Evolutionary conservation across 2,329 filamentous ascomycete species (phyloP).

Genomic region (Fusarium keratoplasticum): DNA sequence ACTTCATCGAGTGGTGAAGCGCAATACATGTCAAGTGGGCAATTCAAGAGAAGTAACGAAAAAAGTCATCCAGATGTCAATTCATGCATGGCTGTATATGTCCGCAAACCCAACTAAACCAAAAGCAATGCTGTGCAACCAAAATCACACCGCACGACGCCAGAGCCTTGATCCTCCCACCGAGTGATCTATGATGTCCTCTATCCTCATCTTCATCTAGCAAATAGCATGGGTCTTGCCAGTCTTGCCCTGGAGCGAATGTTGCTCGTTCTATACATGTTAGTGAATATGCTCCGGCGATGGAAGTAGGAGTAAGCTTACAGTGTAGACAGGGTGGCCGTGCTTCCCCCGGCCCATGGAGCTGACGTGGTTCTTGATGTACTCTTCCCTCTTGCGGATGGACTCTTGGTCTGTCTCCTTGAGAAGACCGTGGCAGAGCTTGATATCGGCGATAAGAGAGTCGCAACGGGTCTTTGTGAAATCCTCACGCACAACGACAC

Average conservation of each 20-base stretch:
- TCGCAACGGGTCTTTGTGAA: conserved; percentile 88
- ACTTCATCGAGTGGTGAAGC: background rate
- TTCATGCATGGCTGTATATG: conserved; percentile 23
- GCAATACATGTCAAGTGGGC: background rate
- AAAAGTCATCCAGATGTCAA: conserved; percentile 20
- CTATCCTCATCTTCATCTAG: conserved; percentile 55
- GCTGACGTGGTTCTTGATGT: conserved; percentile 68
- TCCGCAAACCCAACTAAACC: conserved; percentile 19
- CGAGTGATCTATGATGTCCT: conserved; percentile 17
- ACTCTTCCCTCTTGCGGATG: conserved; percentile 76
- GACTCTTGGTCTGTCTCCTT: conserved; percentile 79
- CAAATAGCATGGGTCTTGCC: conserved; percentile 93
- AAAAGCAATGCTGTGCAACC: background rate
- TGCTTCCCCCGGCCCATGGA: conserved; percentile 64
- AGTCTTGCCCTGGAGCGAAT: conserved; percentile 88
- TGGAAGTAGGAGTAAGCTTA: too few relatives aligned
- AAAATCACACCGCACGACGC: conserved; percentile 37
- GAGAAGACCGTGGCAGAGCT: conserved; percentile 77
- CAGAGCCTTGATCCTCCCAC: conserved; percentile 7
- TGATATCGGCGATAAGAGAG: conserved; percentile 80
- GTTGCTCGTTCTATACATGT: conserved; percentile 73
- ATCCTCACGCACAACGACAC: conserved; percentile 92
- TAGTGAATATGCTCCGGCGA: too few relatives aligned
- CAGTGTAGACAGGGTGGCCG: conserved; percentile 60
- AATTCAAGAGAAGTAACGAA: background rate